Conservation (phyloP, 495 filamentous ascomycete species). For the Cryomyces minteri region DNA sequence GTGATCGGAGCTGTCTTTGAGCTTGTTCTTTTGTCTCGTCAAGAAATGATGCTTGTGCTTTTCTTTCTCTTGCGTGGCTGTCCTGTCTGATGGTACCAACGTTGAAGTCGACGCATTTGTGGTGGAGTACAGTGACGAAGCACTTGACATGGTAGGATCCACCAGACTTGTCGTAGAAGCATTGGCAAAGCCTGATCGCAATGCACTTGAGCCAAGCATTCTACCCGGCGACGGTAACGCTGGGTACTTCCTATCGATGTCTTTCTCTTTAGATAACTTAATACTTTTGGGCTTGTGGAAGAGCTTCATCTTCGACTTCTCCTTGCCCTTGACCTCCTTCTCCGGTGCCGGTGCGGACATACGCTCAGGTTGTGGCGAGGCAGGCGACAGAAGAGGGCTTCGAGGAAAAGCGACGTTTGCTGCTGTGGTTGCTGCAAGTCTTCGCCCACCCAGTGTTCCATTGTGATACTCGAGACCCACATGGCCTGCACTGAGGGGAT, state of each 20-base stretch:
- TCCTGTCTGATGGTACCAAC: conserved; percentile 29
- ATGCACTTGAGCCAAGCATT: conserved; percentile 36
- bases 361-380: conserved; percentile 4
- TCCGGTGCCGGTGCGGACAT: conserved; percentile 19
- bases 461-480: conserved; percentile 35
- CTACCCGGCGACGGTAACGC: conserved; percentile 70
- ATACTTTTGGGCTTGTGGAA: conserved; percentile 82
- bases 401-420: conserved; percentile 77
- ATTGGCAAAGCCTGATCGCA: conserved; percentile 43
- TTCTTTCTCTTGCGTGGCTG: conserved; percentile 35
- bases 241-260: conserved; percentile 37
- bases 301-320: conserved; percentile 81
- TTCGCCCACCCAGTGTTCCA: conserved; percentile 45
- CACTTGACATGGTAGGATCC: conserved; percentile 37
- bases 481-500: background rate
- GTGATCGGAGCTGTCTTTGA: conserved; percentile 63
- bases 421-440: conserved; percentile 56
- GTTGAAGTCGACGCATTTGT: conserved; percentile 75
- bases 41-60: conserved; percentile 71
- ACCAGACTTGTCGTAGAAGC: conserved; percentile 59
- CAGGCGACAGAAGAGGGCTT: conserved; percentile 24
- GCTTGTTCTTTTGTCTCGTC: conserved; percentile 78
- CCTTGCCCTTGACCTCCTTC: conserved; percentile 47
- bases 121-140: conserved; percentile 60
- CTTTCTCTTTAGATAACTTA: conserved; percentile 52